Evolutionary conservation across 2,329 filamentous ascomycete species (phyloP), one percentile per base, ranked within the genome.

Genomic region (Lecanicillium sp.): DNA sequence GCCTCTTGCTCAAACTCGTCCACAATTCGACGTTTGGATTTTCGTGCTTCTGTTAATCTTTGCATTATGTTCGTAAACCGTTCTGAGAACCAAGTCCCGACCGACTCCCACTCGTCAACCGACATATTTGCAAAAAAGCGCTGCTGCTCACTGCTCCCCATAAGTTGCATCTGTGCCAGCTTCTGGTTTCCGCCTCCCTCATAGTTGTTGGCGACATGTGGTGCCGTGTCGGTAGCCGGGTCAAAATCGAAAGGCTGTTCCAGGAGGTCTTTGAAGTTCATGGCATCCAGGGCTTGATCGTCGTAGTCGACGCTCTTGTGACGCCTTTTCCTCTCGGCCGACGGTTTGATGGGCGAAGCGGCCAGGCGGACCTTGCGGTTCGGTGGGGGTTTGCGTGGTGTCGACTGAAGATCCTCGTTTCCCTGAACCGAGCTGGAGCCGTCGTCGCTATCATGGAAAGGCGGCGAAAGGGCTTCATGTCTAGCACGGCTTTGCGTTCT

Each of bases 11-110:
- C 78, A 51, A 79, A 81, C 21, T 64, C 60, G 24, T 70, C 65
- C 24, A 80, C 68, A 50, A 73, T 63, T 33, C 64, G 60, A 41
- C 78, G 70, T 62, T 78, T 80, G 12, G 62, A 63, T 49, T 68
- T 68, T 9, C 78, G 69, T 17, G 73, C 68, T 43, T 71, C 66
- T 50, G 69, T 71, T 52, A 81, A 60, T 44, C 63, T 66, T 51
- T 68, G 62, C 59, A 79, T 69, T 35, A 81, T 62, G 3, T 65
- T 65, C 7, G 69, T 63, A 52, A 82, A 81, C 52, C 72, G 73
- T 36, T 71, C 70, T 19, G 79, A 64, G 48, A 82, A 79, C 78
- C 78, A 82, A 53, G 81, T 77, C 5, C 78, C 78, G 1, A 77
- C 71, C 12, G 71, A 66, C 54, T 82, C 78, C 78, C 78, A 82